Percentiles rank a stretch among this genome's conserved stretches.
phyloP scores from a whole-genome alignment of 2,329 filamentous ascomycete genomes.

The Talaromyces sp. region DNA sequence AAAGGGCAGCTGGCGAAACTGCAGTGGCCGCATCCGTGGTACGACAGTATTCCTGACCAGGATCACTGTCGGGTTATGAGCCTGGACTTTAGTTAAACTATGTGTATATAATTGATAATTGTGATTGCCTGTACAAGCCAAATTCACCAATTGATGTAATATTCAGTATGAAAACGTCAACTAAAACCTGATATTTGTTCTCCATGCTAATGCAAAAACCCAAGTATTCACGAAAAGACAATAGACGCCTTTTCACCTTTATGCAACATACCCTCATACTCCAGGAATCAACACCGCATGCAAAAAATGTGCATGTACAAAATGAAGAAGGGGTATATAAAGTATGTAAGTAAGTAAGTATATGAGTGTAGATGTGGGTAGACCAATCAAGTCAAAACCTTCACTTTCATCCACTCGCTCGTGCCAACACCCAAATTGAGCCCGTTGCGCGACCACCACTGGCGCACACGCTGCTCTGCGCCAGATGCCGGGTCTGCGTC shows the following conservation, averaged over 20 bases:
- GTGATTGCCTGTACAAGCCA: background rate
- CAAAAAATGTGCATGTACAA: background rate
- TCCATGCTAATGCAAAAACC: background rate
- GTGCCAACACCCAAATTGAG: conserved; percentile 75
- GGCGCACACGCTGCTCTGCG: conserved; percentile 65
- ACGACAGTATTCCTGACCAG: conserved; percentile 3
- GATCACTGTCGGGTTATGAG: conserved; percentile 3
- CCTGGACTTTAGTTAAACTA: background rate
- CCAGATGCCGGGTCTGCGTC: conserved; percentile 63
- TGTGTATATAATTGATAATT: background rate
- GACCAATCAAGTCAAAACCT: conserved; percentile 47
- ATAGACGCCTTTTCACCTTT: background rate
- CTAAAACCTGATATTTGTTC: background rate
- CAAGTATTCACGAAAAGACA: background rate
- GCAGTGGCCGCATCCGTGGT: conserved; percentile 6
- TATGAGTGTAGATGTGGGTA: background rate
- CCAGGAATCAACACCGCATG: background rate
- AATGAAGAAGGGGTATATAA: conserved; percentile 9
- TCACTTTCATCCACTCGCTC: conserved; percentile 83
- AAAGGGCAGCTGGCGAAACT: background rate
- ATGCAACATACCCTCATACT: background rate
- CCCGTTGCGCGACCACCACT: conserved; percentile 85
- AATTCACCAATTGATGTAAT: background rate
- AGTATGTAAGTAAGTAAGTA: background rate
- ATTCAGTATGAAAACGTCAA: background rate